Evolutionary conservation across 805 yeast genomes (phyloP).

Genomic region (Saccharomycopsis sp.): DNA sequence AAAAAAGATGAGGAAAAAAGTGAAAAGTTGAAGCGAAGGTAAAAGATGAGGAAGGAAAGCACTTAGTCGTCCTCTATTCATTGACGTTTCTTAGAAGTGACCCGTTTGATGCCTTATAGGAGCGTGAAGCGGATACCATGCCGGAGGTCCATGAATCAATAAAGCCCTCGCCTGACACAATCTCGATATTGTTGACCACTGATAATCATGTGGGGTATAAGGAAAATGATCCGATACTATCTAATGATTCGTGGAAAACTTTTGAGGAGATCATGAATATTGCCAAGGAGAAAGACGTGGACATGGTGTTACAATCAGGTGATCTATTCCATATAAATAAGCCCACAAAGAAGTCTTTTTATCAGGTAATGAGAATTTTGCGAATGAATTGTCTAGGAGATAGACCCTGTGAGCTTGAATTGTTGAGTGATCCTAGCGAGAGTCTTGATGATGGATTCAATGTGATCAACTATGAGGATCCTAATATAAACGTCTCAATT

Average conservation of each 20-base stretch:
- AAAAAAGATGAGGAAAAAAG: no score
- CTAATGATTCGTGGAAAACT: conserved; percentile 83
- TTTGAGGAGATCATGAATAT: conserved; percentile 75
- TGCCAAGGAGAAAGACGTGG: conserved; percentile 68
- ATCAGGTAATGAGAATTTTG: conserved; percentile 69
- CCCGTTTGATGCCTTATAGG: no score
- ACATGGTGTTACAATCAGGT: conserved; percentile 87
- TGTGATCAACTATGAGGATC: conserved; percentile 82
- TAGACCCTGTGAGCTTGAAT: conserved; percentile 77
- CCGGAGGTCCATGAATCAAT: conserved; percentile 32
- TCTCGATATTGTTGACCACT: conserved; percentile 76
- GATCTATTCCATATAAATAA: conserved; percentile 88
- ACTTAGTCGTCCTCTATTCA: no score
- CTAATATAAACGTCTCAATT: conserved; percentile 77
- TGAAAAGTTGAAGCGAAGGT: no score
- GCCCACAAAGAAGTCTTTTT: conserved; percentile 81
- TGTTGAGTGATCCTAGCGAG: conserved; percentile 69
- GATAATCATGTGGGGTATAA: conserved; percentile 95
- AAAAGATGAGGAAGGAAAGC: no score
- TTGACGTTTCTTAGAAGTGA: no score
- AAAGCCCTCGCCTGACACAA: conserved; percentile 55
- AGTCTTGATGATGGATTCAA: conserved; percentile 60
- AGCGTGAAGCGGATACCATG: conserved; percentile 19
- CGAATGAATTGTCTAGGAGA: conserved; percentile 75
- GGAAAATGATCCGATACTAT: conserved; percentile 84